Evolutionary conservation across 805 yeast genomes (phyloP), one percentile per base, ranked within the genome.

Genomic region (Wickerhamomyces pijperi): DNA sequence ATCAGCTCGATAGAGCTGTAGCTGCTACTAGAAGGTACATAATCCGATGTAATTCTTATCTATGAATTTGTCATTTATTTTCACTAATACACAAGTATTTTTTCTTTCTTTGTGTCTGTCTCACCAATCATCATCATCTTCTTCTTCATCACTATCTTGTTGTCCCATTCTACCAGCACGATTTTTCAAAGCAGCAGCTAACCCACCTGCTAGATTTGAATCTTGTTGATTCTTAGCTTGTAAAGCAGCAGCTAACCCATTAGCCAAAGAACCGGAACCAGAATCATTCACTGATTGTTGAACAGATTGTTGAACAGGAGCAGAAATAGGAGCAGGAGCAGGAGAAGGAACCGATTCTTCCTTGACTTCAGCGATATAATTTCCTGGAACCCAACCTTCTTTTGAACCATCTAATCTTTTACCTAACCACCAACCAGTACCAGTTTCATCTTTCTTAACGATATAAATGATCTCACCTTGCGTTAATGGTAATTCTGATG

Each of bases 341-440:
- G 63, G 51, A 16, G 69, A 57, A 8, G 48, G 61, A 13, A 74
- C 59, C 5, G 70, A 60, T 12, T 68, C 56, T 2, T 53, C 40
- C 3, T 60, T 72, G 46, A 73, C 72, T 43, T 74, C 76, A 17
- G 67, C 76, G 53, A 90, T 76, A 56, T 88, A 92, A n/a, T 88
- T 83, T 18, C 92, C 81, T 13, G 99, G 99, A 12, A 92, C 90
- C 98, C 98, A 92, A 5, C 99, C 99, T 57, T 87, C 92, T 41
- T 66, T 72, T 1, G 79, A 54, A 32, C 83, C 92, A 52, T 82
- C 88, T 44, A 80, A 57, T 28, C 76, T 68, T 56, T 82, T 82
- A 9, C 87, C 97, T 42, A 92, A 68, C 50, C 95, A 90, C 99
- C 99, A 92, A 15, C 96, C 95, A 45, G 84, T 88, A 35, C 79